phyloP scores from a whole-genome alignment of 768 basidiomycete species.

The Mycena indigotica region DNA sequence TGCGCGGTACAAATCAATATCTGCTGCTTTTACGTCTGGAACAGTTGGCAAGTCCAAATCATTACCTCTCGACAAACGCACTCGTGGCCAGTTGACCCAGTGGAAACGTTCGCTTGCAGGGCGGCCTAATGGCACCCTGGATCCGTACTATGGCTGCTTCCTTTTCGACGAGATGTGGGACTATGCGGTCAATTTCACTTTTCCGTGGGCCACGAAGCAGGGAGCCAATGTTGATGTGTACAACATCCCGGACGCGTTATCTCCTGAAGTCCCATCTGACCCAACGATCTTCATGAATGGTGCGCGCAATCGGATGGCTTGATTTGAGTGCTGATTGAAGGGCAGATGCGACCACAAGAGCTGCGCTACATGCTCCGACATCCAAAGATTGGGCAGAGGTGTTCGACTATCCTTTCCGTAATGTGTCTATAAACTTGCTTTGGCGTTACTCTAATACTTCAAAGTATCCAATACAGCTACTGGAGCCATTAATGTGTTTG shows the following conservation, averaged over 20 bases:
- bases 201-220: constrained; percentile 47
- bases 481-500: constrained; percentile 1
- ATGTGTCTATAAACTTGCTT: constrained; percentile 6
- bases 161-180: constrained; percentile 65
- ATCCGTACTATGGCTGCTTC: constrained; percentile 64
- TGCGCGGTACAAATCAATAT: neutral
- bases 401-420: constrained; percentile 35
- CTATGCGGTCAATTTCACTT: constrained; percentile 71
- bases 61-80: neutral
- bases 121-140: constrained; percentile 55
- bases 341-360: constrained; percentile 48
- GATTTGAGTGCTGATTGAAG: neutral
- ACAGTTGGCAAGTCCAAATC: neutral
- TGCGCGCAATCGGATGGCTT: constrained; percentile 27
- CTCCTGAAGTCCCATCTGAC: constrained; percentile 46
- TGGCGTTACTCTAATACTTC: neutral
- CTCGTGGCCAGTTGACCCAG: neutral
- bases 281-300: constrained; percentile 56
- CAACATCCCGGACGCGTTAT: constrained; percentile 56
- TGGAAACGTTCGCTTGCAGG: constrained; percentile 52
- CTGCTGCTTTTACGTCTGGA: neutral
- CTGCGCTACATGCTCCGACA: constrained; percentile 69
- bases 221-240: constrained; percentile 35
- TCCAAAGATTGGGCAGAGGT: constrained; percentile 48
- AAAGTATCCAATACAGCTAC: neutral